These are phyloP conservation scores for Aspergillus egyptiacus DNA, from an alignment of 495 filamentous ascomycete species.

Conservation along the genomic window DNA sequence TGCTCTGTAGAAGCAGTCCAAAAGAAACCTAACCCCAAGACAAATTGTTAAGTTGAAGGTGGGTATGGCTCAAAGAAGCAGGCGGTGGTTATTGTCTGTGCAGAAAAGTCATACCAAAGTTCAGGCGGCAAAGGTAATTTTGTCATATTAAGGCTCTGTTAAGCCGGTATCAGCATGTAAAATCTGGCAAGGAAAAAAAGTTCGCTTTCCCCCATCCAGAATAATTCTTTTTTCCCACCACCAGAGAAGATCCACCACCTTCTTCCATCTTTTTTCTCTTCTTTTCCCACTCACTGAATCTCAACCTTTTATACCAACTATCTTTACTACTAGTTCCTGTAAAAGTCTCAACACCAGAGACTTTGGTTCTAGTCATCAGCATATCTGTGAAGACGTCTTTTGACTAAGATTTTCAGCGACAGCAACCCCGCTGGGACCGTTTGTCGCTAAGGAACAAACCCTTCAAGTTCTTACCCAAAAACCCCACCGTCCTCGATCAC, in stretches of 20 bases:
- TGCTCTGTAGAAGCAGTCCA: neutral
- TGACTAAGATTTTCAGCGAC: slow-evolving; percentile 34
- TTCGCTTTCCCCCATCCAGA: slow-evolving; percentile 11
- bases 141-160: slow-evolving; percentile 3
- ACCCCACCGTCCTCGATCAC: slow-evolving; percentile 49
- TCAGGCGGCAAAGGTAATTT: slow-evolving; percentile 17
- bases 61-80: slow-evolving; percentile 6
- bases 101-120: slow-evolving; percentile 23
- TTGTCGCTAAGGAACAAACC: slow-evolving; percentile 32
- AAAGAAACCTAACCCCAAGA: no score
- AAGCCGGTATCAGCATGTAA: slow-evolving; percentile 9
- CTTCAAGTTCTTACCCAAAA: slow-evolving; percentile 22
- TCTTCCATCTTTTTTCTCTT: slow-evolving; percentile 18
- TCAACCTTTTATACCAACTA: slow-evolving; percentile 19
- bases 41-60: slow-evolving; percentile 6
- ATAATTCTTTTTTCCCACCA: slow-evolving; percentile 29
- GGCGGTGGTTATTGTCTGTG: slow-evolving; percentile 19
- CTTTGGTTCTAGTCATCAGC: slow-evolving; percentile 36
- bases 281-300: slow-evolving; percentile 20
- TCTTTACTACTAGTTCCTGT: slow-evolving; percentile 23
- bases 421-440: slow-evolving; percentile 27
- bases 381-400: slow-evolving; percentile 10
- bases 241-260: slow-evolving; percentile 24
- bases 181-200: slow-evolving; percentile 31
- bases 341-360: slow-evolving; percentile 30